Conservation (phyloP, 805 yeast species). For the Metschnikowia borealis region DNA sequence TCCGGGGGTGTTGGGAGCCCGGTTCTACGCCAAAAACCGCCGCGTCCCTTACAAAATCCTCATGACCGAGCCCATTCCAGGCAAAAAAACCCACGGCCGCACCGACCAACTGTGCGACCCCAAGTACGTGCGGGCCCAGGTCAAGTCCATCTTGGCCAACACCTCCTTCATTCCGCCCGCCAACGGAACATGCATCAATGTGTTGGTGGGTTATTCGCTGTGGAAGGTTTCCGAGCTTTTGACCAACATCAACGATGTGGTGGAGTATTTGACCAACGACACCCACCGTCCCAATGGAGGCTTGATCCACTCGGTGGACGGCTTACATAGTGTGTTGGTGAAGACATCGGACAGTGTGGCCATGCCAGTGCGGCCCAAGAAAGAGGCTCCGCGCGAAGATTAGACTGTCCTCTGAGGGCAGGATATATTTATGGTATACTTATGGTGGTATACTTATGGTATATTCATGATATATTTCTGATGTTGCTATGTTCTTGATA, state of each 20-base stretch:
- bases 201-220: slow-evolving; percentile 56
- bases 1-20: slow-evolving; percentile 54
- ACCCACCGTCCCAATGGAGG: slow-evolving; percentile 58
- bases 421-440: no score
- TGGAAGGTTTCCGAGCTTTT: slow-evolving; percentile 41
- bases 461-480: no score
- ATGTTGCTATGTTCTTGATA: no score
- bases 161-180: slow-evolving; percentile 57
- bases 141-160: slow-evolving; percentile 59
- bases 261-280: slow-evolving; percentile 44
- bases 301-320: slow-evolving; percentile 40
- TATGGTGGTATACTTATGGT: no score
- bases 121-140: slow-evolving; percentile 57
- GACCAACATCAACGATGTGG: slow-evolving; percentile 50
- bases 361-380: slow-evolving; percentile 45
- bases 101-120: slow-evolving; percentile 60
- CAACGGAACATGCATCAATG: slow-evolving; percentile 55
- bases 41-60: slow-evolving; percentile 67
- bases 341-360: slow-evolving; percentile 66
- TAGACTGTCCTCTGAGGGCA: neutral
- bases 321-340: slow-evolving; percentile 50
- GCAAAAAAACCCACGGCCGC: slow-evolving; percentile 41
- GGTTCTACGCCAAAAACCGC: slow-evolving; percentile 59
- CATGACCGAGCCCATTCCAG: slow-evolving; percentile 43
- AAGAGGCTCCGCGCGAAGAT: neutral